Evolutionary conservation across 352 stramenopile species (phyloP).

Genomic region (Pythium oligandrum): DNA sequence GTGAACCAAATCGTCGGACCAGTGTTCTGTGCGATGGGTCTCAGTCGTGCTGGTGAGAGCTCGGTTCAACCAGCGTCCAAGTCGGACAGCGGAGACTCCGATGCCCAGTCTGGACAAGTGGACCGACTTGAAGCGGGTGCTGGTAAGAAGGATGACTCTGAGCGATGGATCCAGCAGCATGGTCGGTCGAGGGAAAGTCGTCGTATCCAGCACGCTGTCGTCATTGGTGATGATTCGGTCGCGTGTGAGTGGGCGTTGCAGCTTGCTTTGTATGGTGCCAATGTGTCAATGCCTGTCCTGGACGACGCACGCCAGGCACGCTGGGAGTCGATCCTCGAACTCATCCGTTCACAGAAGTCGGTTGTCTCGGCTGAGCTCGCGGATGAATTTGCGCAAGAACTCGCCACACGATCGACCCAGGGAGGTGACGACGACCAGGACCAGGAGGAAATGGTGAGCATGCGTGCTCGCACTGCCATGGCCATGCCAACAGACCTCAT

Average conservation of each 20-base stretch:
- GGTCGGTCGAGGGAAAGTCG: not conserved
- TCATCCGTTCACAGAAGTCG: conserved; percentile 15
- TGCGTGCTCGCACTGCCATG: not conserved
- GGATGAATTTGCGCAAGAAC: conserved; percentile 46
- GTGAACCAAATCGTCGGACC: conserved; percentile 72
- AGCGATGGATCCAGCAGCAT: not conserved
- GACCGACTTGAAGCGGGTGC: too few relatives aligned
- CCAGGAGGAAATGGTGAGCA: conserved; percentile 4
- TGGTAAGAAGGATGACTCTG: too few relatives aligned
- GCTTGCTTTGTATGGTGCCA: conserved; percentile 44
- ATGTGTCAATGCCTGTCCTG: conserved; percentile 47
- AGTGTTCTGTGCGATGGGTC: conserved; percentile 50
- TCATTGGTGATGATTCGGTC: conserved; percentile 56
- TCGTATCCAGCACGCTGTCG: conserved; percentile 30
- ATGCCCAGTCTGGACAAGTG: too few relatives aligned
- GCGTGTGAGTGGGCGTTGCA: conserved; percentile 55
- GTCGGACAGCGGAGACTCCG: too few relatives aligned
- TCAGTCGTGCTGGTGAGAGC: conserved; percentile 47
- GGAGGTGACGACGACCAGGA: conserved; percentile 14
- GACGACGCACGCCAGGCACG: conserved; percentile 36
- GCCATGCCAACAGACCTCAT: conserved; percentile 31
- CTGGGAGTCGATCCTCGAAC: conserved; percentile 42
- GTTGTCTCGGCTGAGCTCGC: conserved; percentile 22
- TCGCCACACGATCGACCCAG: conserved; percentile 21
- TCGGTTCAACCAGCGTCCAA: not conserved